Percentiles rank a stretch among this genome's conserved stretches.
phyloP scores from a whole-genome alignment of 164 flowering plant species.

The Stephania cephalantha region DNA sequence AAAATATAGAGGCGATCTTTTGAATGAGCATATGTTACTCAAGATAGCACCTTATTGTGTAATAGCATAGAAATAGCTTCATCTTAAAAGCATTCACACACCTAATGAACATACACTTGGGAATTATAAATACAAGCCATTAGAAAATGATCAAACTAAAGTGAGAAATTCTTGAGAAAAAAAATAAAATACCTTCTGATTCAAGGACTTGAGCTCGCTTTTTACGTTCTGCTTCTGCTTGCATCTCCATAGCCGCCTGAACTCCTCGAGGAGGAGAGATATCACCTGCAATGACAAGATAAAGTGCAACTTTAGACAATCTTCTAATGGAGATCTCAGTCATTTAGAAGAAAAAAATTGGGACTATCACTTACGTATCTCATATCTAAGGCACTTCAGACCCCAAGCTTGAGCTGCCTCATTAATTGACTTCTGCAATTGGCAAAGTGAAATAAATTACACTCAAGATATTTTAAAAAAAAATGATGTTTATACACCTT shows the following conservation, averaged over 20 bases:
- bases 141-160: neutral
- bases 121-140: neutral
- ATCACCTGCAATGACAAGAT: constrained; percentile 51
- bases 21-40: neutral
- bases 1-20: neutral
- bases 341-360: neutral
- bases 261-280: constrained; percentile 87
- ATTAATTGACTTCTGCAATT: constrained; percentile 69
- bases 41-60: neutral
- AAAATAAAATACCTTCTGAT: constrained; percentile 57
- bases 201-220: constrained; percentile 90
- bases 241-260: constrained; percentile 94
- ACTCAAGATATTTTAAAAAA: neutral
- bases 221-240: constrained; percentile 96
- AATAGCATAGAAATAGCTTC: too few species aligned
- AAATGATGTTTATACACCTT: neutral
- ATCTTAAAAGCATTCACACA: neutral
- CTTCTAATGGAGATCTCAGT: neutral
- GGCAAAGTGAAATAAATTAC: constrained; percentile 2
- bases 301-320: neutral
- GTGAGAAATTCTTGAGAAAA: neutral
- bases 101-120: neutral
- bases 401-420: constrained; percentile 92
- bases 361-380: constrained; percentile 55
- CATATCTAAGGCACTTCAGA: constrained; percentile 84